A percentile compares a stretch with the other conserved stretches of the same genome.
These are phyloP conservation scores for Lentinula boryana DNA, from an alignment of 768 basidiomycete genomes.

Conservation along the genomic window DNA sequence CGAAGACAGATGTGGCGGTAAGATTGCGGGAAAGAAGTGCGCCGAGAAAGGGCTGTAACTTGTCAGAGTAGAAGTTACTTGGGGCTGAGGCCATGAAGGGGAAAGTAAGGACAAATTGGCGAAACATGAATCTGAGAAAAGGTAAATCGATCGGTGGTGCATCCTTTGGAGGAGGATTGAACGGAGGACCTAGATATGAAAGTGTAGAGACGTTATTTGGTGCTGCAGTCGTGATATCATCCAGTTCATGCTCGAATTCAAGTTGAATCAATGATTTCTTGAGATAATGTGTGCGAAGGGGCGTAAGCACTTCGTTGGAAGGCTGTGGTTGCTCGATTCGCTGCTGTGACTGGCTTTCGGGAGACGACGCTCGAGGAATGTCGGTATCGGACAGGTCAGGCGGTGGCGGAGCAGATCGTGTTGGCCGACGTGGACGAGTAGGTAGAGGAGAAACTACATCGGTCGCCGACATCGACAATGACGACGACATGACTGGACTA, in stretches of 20 bases:
- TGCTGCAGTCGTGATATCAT: slow-evolving; percentile 48
- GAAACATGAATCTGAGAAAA: slow-evolving; percentile 84
- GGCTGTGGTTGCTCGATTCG: slow-evolving; percentile 1
- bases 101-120: slow-evolving; percentile 90
- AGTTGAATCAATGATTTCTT: slow-evolving; percentile 93
- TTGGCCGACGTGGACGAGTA: slow-evolving; percentile 6
- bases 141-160: slow-evolving; percentile 68
- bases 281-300: slow-evolving; percentile 93
- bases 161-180: slow-evolving; percentile 62
- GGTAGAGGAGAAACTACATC: neutral
- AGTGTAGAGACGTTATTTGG: slow-evolving; percentile 55
- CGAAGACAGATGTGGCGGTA: slow-evolving; percentile 51
- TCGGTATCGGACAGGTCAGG: neutral
- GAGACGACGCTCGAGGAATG: slow-evolving; percentile 7
- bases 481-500: neutral
- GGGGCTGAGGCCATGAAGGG: slow-evolving; percentile 91
- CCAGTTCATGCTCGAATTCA: slow-evolving; percentile 78
- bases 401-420: slow-evolving; percentile 3
- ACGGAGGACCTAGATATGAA: slow-evolving; percentile 86
- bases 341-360: slow-evolving; percentile 10
- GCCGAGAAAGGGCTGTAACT: slow-evolving; percentile 91
- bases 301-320: slow-evolving; percentile 48
- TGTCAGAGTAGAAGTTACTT: slow-evolving; percentile 86
- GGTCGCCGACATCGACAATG: neutral
- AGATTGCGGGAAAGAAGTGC: slow-evolving; percentile 80